Conservation (phyloP, 31 red algal species). For the Odonthalia washingtoniensis region DNA sequence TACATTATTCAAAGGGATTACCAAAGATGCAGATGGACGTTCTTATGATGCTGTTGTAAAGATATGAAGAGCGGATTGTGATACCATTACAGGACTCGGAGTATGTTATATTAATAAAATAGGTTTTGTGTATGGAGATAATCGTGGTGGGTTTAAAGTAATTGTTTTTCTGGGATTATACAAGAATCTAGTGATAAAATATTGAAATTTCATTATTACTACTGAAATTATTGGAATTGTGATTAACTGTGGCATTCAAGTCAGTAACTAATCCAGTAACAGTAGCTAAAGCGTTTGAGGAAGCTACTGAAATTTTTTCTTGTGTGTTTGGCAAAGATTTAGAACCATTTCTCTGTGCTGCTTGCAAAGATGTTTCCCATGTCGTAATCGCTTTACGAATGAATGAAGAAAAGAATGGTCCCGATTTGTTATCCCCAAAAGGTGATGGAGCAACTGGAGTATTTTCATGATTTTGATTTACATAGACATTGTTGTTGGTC, state of each 20-base stretch:
- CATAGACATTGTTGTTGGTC: neutral
- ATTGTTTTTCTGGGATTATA: neutral
- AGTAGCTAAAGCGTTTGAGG: neutral
- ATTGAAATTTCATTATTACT: no score
- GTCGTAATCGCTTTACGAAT: neutral
- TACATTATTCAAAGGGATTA: neutral
- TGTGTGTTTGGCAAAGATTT: neutral
- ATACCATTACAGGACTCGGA: neutral
- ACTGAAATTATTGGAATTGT: neutral
- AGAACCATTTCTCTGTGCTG: neutral
- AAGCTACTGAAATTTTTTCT: neutral
- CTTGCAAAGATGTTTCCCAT: neutral
- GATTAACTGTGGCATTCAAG: neutral
- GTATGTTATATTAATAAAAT: neutral
- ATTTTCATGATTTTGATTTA: neutral
- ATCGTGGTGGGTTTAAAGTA: neutral
- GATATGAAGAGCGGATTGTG: neutral
- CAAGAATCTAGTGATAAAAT: no score
- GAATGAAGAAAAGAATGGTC: neutral
- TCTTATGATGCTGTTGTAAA: neutral
- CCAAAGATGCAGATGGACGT: neutral
- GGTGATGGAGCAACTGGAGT: constrained; percentile 5
- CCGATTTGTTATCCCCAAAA: neutral
- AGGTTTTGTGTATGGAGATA: neutral
- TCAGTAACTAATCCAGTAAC: neutral